These are phyloP conservation scores for Oryza coarctata DNA, from an alignment of 176 grass and related monocot species.

Conservation along the genomic window DNA sequence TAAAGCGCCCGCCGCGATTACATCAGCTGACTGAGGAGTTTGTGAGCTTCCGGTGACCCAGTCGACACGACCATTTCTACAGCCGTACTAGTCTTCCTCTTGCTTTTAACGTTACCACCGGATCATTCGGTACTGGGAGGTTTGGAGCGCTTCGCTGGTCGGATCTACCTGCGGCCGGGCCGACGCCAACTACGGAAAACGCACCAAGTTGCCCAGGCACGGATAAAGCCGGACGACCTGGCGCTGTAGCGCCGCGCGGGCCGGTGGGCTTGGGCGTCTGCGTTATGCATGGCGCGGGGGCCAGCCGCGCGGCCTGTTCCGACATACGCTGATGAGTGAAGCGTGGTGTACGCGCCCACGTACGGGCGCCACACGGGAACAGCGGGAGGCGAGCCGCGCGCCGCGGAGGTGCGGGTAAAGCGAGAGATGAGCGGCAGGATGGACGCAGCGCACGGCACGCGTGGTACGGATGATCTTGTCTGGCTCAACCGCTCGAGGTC, in stretches of 20 bases:
- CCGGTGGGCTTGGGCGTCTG: no score
- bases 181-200: neutral
- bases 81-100: neutral
- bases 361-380: neutral
- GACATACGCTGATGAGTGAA: neutral
- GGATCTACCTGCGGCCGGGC: neutral
- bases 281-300: neutral
- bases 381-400: neutral
- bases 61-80: neutral
- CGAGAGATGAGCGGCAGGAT: neutral
- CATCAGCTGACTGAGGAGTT: constrained; percentile 18
- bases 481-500: neutral
- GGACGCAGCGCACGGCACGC: neutral
- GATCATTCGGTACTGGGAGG: neutral
- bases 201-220: neutral
- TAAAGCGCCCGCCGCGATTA: neutral
- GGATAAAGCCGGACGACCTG: constrained; percentile 8
- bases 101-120: neutral
- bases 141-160: neutral
- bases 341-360: neutral
- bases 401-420: neutral
- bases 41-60: neutral
- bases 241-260: neutral
- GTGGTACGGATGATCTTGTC: neutral
- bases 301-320: neutral